These are phyloP conservation scores for Aspergillus hancockii DNA, from an alignment of 495 filamentous ascomycete species.

Conservation along the genomic window DNA sequence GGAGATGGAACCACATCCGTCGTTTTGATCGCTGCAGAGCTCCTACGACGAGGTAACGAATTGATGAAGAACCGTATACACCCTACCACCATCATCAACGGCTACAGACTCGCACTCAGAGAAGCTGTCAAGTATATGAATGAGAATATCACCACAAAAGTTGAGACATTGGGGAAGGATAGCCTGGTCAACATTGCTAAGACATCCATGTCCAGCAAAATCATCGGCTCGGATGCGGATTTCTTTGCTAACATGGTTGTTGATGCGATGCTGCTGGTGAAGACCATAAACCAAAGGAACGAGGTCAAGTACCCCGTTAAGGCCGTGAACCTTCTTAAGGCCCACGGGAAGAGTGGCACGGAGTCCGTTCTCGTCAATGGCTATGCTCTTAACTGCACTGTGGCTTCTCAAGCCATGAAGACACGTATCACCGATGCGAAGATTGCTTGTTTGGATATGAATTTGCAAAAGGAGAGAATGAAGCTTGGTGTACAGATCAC, in stretches of 20 bases:
- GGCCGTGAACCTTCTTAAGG: conserved; percentile 97
- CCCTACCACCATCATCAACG: conserved; percentile 98
- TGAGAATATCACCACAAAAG: conserved; percentile 94
- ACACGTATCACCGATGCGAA: conserved; percentile 92
- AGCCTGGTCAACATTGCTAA: conserved; percentile 93
- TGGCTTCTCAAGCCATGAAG: conserved; percentile 97
- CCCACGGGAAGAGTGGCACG: conserved; percentile 86
- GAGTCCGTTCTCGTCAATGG: conserved; percentile 94
- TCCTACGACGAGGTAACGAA: conserved; percentile 92
- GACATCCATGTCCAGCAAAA: conserved; percentile 99
- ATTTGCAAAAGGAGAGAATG: conserved; percentile 98
- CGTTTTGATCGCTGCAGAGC: conserved; percentile 94
- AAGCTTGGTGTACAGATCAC: conserved; percentile 98
- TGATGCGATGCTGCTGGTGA: conserved; percentile 94
- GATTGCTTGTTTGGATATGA: conserved; percentile 97
- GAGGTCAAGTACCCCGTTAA: conserved; percentile 98
- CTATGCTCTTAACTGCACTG: conserved; percentile 98
- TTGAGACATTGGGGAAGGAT: conserved; percentile 86
- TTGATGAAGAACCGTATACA: conserved; percentile 99
- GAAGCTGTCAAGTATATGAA: conserved; percentile 99
- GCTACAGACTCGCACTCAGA: conserved; percentile 90
- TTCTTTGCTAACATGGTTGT: conserved; percentile 98
- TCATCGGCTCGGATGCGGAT: conserved; percentile 92
- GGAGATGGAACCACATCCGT: conserved; percentile 98
- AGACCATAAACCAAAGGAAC: conserved; percentile 82